Evolutionary conservation across 2,329 filamentous ascomycete genomes (phyloP), one percentile per base, ranked within the genome.

Genomic region (Nemania sp.): DNA sequence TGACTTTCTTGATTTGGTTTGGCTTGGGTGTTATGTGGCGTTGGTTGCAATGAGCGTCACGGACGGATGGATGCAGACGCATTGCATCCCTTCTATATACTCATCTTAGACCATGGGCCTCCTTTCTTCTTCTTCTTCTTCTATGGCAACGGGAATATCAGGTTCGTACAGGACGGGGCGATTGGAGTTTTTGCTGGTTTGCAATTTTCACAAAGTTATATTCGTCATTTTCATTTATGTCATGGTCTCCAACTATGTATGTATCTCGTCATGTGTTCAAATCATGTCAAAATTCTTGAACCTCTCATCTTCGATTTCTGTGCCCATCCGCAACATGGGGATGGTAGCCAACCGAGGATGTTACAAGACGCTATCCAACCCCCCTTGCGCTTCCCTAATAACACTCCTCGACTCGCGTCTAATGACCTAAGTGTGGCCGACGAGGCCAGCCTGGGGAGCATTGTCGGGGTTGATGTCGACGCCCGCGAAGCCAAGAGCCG

Each of bases 381-480:
- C 15, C 18, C 48, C 25, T 20, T 18, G 9, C 13, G 0, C 29
- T 17, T 7, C 10, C 9, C 10, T 12, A 29, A 34, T 17, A 15
- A 48, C 43, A 9, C 35, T 39, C 5, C 15, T n/a, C 45, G n/a
- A 29, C 20, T 13, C 25, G 10, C 20, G 3, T 9, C 9, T 9
- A 2, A 47, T 15, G 6, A 17, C 25, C 50, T 54, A 47, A 18
- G 73, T 72, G 71, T 76, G 75, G 50, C 75, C 75, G 35, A 77
- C 65, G 17, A 77, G 73, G 2, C 75, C 75, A 10, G 67, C 43
- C 71, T 76, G 59, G 47, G 75, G 75, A 10, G 75, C 75, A 39
- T 75, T 73, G 57, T 76, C 74, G 17, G 75, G 74, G 73, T 76
- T 77, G 67, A 74, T 74, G 66, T 77, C 65, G 37, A 71, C 65